These are phyloP conservation scores for Candida frijolesensis DNA, from an alignment of 1,139 yeast genomes.

Conservation along the genomic window DNA sequence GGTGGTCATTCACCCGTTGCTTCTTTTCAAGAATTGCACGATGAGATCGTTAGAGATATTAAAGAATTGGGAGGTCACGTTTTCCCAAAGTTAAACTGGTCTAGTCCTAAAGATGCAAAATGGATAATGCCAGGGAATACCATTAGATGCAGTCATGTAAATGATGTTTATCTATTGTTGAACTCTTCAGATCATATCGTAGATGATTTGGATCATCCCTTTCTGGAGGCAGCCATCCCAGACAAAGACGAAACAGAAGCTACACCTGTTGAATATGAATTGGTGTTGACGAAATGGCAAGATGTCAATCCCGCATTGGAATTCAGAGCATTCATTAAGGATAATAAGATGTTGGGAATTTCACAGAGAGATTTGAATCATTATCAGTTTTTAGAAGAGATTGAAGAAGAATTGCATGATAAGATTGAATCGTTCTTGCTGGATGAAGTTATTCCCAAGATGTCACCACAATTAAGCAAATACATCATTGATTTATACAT, in stretches of 20 bases:
- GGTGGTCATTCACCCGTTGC: slow-evolving; percentile 15
- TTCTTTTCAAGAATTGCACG: slow-evolving; percentile 60
- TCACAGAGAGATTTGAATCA: slow-evolving; percentile 86
- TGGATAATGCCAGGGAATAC: slow-evolving; percentile 87
- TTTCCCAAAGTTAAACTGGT: slow-evolving; percentile 93
- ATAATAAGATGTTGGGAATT: slow-evolving; percentile 64
- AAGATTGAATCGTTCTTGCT: slow-evolving; percentile 60
- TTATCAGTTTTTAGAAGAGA: slow-evolving; percentile 62
- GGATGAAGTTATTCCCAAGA: slow-evolving; percentile 43
- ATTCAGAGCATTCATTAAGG: slow-evolving; percentile 78
- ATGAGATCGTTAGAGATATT: slow-evolving; percentile 44
- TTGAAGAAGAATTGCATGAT: slow-evolving; percentile 48
- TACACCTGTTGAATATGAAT: slow-evolving; percentile 45
- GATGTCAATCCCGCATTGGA: slow-evolving; percentile 85
- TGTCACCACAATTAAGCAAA: slow-evolving; percentile 39
- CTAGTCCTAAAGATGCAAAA: slow-evolving; percentile 90
- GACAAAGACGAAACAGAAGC: slow-evolving; percentile 17
- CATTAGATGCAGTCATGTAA: slow-evolving; percentile 65
- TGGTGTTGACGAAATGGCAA: slow-evolving; percentile 81
- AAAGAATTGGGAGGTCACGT: slow-evolving; percentile 55
- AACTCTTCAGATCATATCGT: slow-evolving; percentile 87
- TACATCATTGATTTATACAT: slow-evolving; percentile 76
- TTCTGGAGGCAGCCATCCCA: slow-evolving; percentile 37
- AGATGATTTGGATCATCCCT: slow-evolving; percentile 80
- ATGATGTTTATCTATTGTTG: slow-evolving; percentile 76